Percentiles rank a stretch among this genome's conserved stretches.
Conservation (phyloP, 176 grass and related monocot species). For the Musa beccarii region DNA sequence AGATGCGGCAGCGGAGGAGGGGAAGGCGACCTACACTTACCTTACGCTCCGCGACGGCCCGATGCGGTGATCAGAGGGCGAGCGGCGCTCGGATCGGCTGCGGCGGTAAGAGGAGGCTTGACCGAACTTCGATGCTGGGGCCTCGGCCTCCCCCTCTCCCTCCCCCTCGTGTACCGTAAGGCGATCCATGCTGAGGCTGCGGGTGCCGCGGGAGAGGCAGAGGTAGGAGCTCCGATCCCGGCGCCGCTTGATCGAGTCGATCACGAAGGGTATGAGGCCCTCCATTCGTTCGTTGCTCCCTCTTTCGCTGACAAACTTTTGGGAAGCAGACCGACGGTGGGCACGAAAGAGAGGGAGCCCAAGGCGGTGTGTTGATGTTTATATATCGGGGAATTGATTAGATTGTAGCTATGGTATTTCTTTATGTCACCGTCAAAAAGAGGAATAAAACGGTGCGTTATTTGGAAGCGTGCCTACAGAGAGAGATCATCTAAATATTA, state of each 20-base stretch:
- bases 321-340: too few relatives aligned
- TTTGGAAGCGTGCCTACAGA: too few relatives aligned
- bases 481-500: too few relatives aligned
- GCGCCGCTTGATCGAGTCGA: conserved; percentile 6
- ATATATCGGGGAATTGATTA: too few relatives aligned
- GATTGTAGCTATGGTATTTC: too few relatives aligned
- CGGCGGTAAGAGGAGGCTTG: background rate
- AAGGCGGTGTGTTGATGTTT: too few relatives aligned
- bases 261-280: conserved; percentile 1
- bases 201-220: background rate
- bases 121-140: background rate
- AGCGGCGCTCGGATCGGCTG: background rate
- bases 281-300: background rate
- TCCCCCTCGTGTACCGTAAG: background rate
- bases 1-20: background rate
- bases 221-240: background rate
- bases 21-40: background rate
- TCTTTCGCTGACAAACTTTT: too few relatives aligned
- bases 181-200: background rate
- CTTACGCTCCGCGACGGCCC: background rate
- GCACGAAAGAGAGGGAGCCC: too few relatives aligned
- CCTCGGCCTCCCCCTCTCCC: background rate
- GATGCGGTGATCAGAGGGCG: background rate
- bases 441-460: too few relatives aligned
- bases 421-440: too few relatives aligned